Conservation (phyloP, 768 basidiomycete species). For the Rubroboletus satanas region DNA sequence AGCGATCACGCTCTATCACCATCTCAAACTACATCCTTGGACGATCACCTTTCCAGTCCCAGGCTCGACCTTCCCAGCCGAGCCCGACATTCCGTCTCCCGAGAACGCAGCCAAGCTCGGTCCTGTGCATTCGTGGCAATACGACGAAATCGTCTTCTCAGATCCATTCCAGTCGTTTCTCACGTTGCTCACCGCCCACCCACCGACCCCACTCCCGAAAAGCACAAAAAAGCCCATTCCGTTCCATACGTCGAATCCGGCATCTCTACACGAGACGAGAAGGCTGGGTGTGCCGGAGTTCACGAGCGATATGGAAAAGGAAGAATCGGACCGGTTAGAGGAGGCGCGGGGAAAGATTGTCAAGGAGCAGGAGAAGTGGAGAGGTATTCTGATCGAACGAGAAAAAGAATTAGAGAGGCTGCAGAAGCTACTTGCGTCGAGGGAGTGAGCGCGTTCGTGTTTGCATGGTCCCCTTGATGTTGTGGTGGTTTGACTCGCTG, state of each 20-base stretch:
- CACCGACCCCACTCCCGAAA: conserved; percentile 78
- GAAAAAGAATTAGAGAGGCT: conserved; percentile 78
- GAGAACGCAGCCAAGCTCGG: conserved; percentile 64
- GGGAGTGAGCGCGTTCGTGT: background rate
- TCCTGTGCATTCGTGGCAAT: conserved; percentile 96
- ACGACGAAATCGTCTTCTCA: conserved; percentile 95
- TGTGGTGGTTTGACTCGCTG: too few relatives aligned
- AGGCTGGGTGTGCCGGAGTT: conserved; percentile 77
- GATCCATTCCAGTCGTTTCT: conserved; percentile 90
- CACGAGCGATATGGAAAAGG: conserved; percentile 76
- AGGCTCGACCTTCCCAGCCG: conserved; percentile 31
- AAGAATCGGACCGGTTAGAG: conserved; percentile 78
- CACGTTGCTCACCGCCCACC: conserved; percentile 71
- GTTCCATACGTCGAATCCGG: conserved; percentile 61
- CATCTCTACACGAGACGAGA: conserved; percentile 61
- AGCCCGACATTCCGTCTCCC: conserved; percentile 64
- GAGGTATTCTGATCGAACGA: conserved; percentile 62
- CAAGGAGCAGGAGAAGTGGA: conserved; percentile 74
- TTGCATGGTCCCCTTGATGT: background rate
- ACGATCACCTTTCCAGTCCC: conserved; percentile 36
- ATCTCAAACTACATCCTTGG: conserved; percentile 95
- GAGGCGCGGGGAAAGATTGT: conserved; percentile 67
- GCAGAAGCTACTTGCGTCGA: conserved; percentile 44
- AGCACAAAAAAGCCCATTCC: conserved; percentile 56
- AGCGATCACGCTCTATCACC: conserved; percentile 80